Percentiles rank a stretch among this genome's conserved stretches.
Evolutionary conservation across 163 green algal genomes (phyloP).

Genomic region (Scenedesmus sp.): DNA sequence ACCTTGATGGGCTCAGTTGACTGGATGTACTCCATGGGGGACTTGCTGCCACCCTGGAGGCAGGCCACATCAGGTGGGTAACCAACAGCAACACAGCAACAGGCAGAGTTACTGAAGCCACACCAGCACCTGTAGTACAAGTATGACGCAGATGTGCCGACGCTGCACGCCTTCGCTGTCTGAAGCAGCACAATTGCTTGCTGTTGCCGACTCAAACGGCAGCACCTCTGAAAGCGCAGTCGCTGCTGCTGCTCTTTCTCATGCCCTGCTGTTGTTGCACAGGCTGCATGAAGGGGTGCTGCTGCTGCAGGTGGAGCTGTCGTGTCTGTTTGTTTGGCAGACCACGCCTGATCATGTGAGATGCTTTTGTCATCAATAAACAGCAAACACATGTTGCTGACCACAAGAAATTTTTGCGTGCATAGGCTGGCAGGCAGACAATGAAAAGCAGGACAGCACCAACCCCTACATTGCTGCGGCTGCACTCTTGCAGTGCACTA

Average conservation of each 20-base stretch:
- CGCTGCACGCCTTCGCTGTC: not conserved
- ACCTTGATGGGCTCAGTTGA: conserved; percentile 88
- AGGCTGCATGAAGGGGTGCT: not conserved
- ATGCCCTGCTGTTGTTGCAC: not conserved
- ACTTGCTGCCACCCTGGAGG: conserved; percentile 74
- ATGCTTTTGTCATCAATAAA: too few species aligned
- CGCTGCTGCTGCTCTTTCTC: not conserved
- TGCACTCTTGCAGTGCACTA: not conserved
- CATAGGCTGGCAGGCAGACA: not conserved
- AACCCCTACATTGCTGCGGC: not conserved
- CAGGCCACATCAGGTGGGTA: not conserved
- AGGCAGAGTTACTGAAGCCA: not conserved
- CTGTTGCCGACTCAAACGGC: not conserved
- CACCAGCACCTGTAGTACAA: not conserved
- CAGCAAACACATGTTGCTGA: not conserved
- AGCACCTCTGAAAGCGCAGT: not conserved
- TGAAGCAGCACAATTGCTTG: not conserved
- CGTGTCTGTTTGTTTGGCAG: too few species aligned
- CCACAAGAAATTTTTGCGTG: not conserved
- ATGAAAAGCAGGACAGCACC: not conserved
- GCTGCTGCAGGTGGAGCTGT: too few species aligned
- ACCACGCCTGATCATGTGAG: too few species aligned
- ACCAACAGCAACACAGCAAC: not conserved
- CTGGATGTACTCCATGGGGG: conserved; percentile 87
- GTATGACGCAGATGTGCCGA: not conserved